phyloP scores from a whole-genome alignment of 2,329 filamentous ascomycete genomes.

The Pseudopyricularia cyperi region DNA sequence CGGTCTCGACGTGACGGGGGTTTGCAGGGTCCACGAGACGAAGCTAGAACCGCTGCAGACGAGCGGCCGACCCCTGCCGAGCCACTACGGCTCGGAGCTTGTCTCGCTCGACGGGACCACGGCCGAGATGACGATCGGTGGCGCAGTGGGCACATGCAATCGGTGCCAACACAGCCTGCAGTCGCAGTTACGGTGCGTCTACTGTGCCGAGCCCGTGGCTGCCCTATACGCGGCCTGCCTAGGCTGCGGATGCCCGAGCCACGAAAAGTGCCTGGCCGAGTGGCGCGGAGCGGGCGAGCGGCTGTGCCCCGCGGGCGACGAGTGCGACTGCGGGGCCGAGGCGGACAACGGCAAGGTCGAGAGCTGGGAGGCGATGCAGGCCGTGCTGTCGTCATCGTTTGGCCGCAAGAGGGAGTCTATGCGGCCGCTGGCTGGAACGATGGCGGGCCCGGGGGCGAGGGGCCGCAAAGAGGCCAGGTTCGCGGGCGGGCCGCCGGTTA shows the following conservation, averaged over 20 bases:
- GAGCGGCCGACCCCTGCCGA: constrained; percentile 14
- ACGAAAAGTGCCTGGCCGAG: constrained; percentile 44
- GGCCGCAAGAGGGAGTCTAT: background rate
- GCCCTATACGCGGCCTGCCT: constrained; percentile 49
- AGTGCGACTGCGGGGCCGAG: constrained; percentile 47
- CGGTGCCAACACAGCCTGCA: constrained; percentile 38
- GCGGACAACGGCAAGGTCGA: constrained; percentile 45
- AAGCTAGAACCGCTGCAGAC: constrained; percentile 47
- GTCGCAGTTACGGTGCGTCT: constrained; percentile 46
- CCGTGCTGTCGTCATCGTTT: constrained; percentile 5
- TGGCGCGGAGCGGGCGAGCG: constrained; percentile 45
- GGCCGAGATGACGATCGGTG: constrained; percentile 28
- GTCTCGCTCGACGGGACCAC: constrained; percentile 23
- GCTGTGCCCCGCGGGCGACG: constrained; percentile 49
- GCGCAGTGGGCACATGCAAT: constrained; percentile 34
- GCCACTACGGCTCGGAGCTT: constrained; percentile 16
- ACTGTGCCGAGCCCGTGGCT: constrained; percentile 47
- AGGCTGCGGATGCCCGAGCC: constrained; percentile 48
- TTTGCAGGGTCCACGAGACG: constrained; percentile 49
- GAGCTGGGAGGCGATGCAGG: constrained; percentile 45
- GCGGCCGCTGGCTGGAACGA: background rate
- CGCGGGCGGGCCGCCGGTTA: constrained; percentile 14
- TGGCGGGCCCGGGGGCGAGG: background rate
- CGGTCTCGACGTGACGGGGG: constrained; percentile 48
- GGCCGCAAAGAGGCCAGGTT: constrained; percentile 8